Base-by-base conservation (phyloP, 1,284 basidiomycete genomes). In the Amylostereum areolatum region DNA sequence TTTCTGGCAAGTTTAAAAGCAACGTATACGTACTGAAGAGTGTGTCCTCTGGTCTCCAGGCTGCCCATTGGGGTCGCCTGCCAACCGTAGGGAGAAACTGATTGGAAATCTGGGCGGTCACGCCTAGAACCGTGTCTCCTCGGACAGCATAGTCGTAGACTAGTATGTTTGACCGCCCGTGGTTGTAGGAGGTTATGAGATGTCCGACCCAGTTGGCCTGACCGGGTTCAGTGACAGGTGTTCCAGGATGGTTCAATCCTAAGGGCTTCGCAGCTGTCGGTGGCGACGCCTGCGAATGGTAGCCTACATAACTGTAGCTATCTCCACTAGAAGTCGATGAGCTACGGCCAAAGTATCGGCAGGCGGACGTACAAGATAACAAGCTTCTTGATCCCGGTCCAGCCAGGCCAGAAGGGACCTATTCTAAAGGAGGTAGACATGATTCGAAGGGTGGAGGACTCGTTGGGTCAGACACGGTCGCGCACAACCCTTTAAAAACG, bases 131-230 rank as follows among this genome's bases (percentile, higher is more conserved):
- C 1, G 45, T 51, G 18, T 59, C 49, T 3, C 63, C 64, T 9
- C 63, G 60, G 12, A 45, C 41, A 7, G 63, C 64, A 52, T 62
- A 66, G 11, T 80, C 67, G 57, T 75, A 75, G 2, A 77, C 73
- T 5, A 80, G 65, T 7, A 78, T 53, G 70, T 56, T 18, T 18
- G 18, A 18, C 30, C 44, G 66, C 46, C 58, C 60, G 25, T 67
- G 63, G 42, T 59, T 61, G 53, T 73, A 69, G 43, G 77, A 69
- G 6, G 71, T 73, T 51, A 78, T 64, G 27, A 80, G 61, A 60
- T 77, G 69, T 1, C 77, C 77, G 31, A 81, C 74, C 78, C 78
- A 80, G 59, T 80, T 79, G 27, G 74, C 70, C 47, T 64, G 53
- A 34, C 60, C 67, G 4, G 54, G 48, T 56, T 77, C 75, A 30